Evolutionary conservation across 2,329 filamentous ascomycete species (phyloP).

Genomic region (Colletotrichum sublineola): DNA sequence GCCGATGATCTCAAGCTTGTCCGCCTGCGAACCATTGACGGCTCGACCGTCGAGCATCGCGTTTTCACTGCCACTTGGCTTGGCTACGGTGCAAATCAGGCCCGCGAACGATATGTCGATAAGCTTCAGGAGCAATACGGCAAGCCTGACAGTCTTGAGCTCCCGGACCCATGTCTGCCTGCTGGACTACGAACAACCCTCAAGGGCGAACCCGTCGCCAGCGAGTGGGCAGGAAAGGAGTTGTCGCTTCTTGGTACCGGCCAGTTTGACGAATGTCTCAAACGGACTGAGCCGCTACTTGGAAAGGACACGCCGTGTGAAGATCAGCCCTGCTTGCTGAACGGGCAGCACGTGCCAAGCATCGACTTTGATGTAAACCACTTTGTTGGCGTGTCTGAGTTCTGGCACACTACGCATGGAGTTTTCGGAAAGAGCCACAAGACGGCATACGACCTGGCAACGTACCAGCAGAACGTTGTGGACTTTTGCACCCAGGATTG

Average conservation of each 20-base stretch:
- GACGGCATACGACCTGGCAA: slow-evolving; percentile 84
- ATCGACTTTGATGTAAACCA: slow-evolving; percentile 99
- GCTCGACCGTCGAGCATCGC: slow-evolving; percentile 81
- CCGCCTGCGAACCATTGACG: slow-evolving; percentile 86
- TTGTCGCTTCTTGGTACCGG: slow-evolving; percentile 84
- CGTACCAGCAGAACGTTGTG: slow-evolving; percentile 87
- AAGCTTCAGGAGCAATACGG: slow-evolving; percentile 76
- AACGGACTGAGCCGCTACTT: slow-evolving; percentile 84
- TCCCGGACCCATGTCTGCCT: slow-evolving; percentile 93
- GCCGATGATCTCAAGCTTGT: slow-evolving; percentile 89
- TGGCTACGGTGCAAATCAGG: slow-evolving; percentile 96
- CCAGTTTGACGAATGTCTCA: slow-evolving; percentile 86
- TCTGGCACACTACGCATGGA: slow-evolving; percentile 98
- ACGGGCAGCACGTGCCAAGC: slow-evolving; percentile 91
- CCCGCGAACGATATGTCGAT: slow-evolving; percentile 86
- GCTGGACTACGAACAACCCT: slow-evolving; percentile 79
- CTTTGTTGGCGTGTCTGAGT: slow-evolving; percentile 97
- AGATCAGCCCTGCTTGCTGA: slow-evolving; percentile 87
- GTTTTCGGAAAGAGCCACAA: slow-evolving; percentile 85
- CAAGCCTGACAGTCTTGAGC: slow-evolving; percentile 70
- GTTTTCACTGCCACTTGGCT: slow-evolving; percentile 98
- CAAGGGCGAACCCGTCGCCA: slow-evolving; percentile 71
- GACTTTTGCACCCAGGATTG: slow-evolving; percentile 90
- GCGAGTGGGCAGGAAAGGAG: slow-evolving; percentile 52
- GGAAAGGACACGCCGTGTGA: slow-evolving; percentile 89